Conservation (phyloP, 805 yeast genomes). For the Metschnikowia hibisci region DNA sequence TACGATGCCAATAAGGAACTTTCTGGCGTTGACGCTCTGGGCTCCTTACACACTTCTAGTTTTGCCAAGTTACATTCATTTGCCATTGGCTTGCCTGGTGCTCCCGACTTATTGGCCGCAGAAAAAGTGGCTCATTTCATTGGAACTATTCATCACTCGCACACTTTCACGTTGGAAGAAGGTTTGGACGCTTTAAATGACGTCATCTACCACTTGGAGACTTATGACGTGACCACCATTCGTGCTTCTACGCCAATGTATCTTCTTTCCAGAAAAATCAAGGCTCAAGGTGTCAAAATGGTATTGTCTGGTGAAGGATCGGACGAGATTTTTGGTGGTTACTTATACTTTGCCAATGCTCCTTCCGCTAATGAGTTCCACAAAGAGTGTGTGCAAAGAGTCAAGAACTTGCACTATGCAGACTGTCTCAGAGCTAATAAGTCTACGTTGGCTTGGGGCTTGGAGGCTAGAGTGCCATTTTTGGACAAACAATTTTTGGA, state of each 20-base stretch:
- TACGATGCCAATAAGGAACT: constrained; percentile 64
- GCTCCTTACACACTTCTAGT: constrained; percentile 73
- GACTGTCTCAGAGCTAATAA: constrained; percentile 99
- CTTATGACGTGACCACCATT: constrained; percentile 97
- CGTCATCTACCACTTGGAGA: constrained; percentile 93
- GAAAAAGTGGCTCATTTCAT: constrained; percentile 93
- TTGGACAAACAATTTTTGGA: constrained; percentile 90
- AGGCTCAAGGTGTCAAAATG: constrained; percentile 99
- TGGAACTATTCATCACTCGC: constrained; percentile 96
- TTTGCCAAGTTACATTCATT: constrained; percentile 89
- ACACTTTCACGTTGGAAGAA: constrained; percentile 93
- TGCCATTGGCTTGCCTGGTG: constrained; percentile 95
- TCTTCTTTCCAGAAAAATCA: constrained; percentile 89
- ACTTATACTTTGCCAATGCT: constrained; percentile 94
- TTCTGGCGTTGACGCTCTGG: constrained; percentile 89
- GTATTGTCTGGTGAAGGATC: constrained; percentile 98
- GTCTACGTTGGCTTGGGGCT: constrained; percentile 99
- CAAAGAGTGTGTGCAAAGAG: constrained; percentile 90
- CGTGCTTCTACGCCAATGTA: constrained; percentile 99
- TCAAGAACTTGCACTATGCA: constrained; percentile 93
- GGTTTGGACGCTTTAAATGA: constrained; percentile 95
- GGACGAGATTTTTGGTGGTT: constrained; percentile 98
- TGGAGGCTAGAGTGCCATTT: constrained; percentile 99
- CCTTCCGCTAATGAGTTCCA: constrained; percentile 94
- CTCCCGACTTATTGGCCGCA: constrained; percentile 97